Evolutionary conservation across 192 early-diverging fungal species (phyloP).

Genomic region (Backusella morwellensis): DNA sequence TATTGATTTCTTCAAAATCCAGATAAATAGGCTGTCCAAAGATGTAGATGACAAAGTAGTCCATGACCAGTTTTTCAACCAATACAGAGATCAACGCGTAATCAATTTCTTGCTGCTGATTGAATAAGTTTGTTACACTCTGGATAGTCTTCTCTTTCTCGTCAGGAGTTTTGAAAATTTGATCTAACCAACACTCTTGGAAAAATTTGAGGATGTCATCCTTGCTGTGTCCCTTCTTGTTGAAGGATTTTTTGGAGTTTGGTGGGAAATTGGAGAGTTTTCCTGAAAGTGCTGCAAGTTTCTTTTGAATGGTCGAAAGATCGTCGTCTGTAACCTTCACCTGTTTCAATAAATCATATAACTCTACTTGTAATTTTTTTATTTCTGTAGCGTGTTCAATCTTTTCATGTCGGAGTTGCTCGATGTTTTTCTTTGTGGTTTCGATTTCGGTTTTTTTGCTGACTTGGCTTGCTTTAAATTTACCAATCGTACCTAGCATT

Average conservation of each 20-base stretch:
- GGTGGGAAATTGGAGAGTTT: constrained; percentile 11
- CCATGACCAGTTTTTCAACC: constrained; percentile 1
- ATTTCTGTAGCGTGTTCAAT: not conserved
- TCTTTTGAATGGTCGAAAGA: constrained; percentile 1
- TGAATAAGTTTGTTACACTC: not conserved
- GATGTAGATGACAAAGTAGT: not conserved
- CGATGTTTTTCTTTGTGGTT: not conserved
- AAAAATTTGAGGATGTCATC: not conserved
- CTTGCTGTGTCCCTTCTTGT: not conserved
- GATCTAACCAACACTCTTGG: not conserved
- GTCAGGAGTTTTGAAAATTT: not conserved
- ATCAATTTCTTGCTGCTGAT: not conserved
- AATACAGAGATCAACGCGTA: constrained; percentile 1
- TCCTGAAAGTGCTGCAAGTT: constrained; percentile 1
- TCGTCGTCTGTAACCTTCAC: constrained; percentile 10
- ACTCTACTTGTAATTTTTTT: not conserved
- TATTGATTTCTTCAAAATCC: not conserved
- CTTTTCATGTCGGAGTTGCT: not conserved
- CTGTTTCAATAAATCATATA: not conserved
- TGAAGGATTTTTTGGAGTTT: constrained; percentile 6
- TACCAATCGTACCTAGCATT: not conserved
- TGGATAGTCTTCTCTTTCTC: not conserved
- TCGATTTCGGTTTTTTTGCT: not conserved
- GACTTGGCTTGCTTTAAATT: not conserved
- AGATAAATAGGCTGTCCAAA: not conserved